These are phyloP conservation scores for Sphagnum contortum DNA, from an alignment of 225 moss, liverwort and hornwort species.

Conservation along the genomic window DNA sequence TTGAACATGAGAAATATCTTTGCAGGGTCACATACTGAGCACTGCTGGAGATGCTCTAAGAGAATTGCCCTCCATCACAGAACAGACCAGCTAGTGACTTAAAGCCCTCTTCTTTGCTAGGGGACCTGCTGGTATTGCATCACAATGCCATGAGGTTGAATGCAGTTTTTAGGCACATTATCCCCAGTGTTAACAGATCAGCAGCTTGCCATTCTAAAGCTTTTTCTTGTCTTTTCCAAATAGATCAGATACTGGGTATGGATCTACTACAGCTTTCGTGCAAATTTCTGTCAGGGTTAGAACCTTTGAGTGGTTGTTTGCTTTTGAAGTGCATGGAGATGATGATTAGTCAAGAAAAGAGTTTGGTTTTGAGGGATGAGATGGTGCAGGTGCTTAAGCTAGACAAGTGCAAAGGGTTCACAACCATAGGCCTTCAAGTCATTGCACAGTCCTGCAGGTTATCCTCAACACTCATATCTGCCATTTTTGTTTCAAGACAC, in stretches of 20 bases:
- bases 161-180: no score
- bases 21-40: no score
- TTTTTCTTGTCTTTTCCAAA: neutral
- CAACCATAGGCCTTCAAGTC: constrained; percentile 41
- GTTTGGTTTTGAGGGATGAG: neutral
- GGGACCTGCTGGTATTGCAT: no score
- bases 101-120: no score
- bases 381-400: constrained; percentile 41
- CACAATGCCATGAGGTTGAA: no score
- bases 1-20: no score
- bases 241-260: neutral
- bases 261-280: neutral
- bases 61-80: no score
- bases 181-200: no score
- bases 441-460: constrained; percentile 62
- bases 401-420: constrained; percentile 74
- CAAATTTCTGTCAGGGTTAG: neutral
- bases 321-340: neutral
- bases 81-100: no score
- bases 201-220: no score
- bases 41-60: no score
- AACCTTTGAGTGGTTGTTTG: constrained; percentile 10
- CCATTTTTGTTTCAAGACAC: neutral
- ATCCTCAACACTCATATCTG: neutral
- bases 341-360: neutral